phyloP scores from a whole-genome alignment of 2,329 filamentous ascomycete species.

The Apiospora phragmitis region DNA sequence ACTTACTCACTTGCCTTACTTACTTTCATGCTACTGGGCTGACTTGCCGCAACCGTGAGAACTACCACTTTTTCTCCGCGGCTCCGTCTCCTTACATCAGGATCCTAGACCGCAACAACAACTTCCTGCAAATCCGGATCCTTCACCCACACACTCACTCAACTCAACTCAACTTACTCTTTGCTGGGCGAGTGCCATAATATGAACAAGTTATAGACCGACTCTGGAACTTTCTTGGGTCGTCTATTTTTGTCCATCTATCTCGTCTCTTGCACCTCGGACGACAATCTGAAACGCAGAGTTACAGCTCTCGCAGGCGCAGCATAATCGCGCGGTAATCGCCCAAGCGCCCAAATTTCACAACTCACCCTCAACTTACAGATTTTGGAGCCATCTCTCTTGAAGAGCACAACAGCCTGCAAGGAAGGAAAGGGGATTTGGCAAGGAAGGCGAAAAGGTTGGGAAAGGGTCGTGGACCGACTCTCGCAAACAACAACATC shows the following conservation, averaged over 20 bases:
- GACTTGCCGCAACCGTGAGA: slow-evolving; percentile 6
- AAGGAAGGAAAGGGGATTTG: background rate
- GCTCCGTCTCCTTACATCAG: slow-evolving; percentile 1
- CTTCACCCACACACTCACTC: background rate
- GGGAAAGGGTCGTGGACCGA: slow-evolving; percentile 12
- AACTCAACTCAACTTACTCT: background rate
- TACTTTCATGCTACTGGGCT: background rate
- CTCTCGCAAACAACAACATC: slow-evolving; percentile 3
- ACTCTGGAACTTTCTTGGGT: background rate
- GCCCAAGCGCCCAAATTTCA: slow-evolving; percentile 37
- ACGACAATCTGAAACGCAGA: slow-evolving; percentile 1
- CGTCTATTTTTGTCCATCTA: background rate
- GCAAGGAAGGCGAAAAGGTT: slow-evolving; percentile 1
- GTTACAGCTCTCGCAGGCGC: slow-evolving; percentile 37
- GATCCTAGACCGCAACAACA: slow-evolving; percentile 3
- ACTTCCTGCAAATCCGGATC: background rate
- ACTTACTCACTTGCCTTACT: background rate
- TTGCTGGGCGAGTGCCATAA: background rate
- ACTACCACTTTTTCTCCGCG: background rate
- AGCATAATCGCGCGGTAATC: slow-evolving; percentile 49
- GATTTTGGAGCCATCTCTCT: background rate
- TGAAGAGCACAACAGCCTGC: slow-evolving; percentile 15
- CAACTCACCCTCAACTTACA: slow-evolving; percentile 14
- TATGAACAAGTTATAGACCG: slow-evolving; percentile 1
- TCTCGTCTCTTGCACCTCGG: background rate